A percentile compares a stretch with the other conserved stretches of the same genome.
Conservation (phyloP, 257 asterid species). For the Lavandula angustifolia region DNA sequence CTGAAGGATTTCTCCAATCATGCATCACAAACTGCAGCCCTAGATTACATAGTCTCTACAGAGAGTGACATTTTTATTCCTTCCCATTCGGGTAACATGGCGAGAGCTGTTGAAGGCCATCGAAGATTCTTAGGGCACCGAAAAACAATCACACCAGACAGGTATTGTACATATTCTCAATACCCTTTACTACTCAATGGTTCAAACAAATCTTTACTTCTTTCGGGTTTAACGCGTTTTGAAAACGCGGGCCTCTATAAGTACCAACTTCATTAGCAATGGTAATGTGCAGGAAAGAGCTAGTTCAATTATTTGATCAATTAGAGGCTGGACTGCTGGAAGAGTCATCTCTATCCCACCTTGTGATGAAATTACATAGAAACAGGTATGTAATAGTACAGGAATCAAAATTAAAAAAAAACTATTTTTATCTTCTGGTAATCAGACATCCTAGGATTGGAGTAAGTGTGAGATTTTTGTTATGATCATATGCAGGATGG, state of each 20-base stretch:
- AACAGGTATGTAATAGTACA: conserved; percentile 47
- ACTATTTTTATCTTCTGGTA: background rate
- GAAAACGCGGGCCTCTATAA: background rate
- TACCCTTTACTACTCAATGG: conserved; percentile 7
- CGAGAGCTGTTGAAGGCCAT: conserved; percentile 94
- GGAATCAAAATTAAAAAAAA: no score
- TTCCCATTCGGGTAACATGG: conserved; percentile 96
- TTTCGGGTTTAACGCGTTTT: background rate
- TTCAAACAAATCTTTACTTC: background rate
- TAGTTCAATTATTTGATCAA: conserved; percentile 73
- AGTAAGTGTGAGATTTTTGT: background rate
- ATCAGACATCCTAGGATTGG: background rate
- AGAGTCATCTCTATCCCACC: conserved; percentile 52
- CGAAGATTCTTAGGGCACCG: conserved; percentile 81
- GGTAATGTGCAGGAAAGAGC: conserved; percentile 67
- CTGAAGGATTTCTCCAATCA: conserved; percentile 59
- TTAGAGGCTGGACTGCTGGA: conserved; percentile 66
- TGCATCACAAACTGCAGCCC: conserved; percentile 93
- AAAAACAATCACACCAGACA: conserved; percentile 85
- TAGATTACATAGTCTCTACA: conserved; percentile 75
- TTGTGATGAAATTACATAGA: conserved; percentile 66
- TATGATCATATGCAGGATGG: conserved; percentile 52
- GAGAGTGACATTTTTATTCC: conserved; percentile 90
- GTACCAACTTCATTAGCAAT: conserved; percentile 26
- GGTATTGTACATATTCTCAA: conserved; percentile 42